phyloP scores from a whole-genome alignment of 805 yeast species.

The Cyberlindnera maritima region DNA sequence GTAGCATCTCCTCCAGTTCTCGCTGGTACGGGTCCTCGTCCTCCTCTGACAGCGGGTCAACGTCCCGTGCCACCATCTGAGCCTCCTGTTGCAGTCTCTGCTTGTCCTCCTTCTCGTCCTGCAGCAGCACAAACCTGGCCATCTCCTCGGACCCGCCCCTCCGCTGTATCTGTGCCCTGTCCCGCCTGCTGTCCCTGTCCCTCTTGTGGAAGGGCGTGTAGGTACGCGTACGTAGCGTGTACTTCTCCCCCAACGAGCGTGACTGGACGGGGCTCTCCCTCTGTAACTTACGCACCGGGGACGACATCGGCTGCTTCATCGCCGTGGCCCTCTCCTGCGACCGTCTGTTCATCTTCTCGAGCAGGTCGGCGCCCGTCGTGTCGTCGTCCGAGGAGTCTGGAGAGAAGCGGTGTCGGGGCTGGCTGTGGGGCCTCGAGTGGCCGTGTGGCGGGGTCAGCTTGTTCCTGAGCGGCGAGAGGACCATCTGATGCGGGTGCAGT shows the following conservation, averaged over 20 bases:
- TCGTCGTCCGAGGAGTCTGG: constrained; percentile 3
- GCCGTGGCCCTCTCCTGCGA: constrained; percentile 1
- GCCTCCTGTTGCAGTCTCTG: constrained; percentile 13
- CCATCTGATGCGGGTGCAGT: neutral
- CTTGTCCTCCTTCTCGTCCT: constrained; percentile 9
- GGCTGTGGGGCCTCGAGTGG: neutral
- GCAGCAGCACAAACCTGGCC: constrained; percentile 18
- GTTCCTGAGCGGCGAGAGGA: constrained; percentile 1
- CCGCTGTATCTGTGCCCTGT: constrained; percentile 10
- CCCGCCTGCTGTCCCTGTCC: constrained; percentile 15
- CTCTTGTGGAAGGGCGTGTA: constrained; percentile 22
- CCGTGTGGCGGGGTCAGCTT: neutral
- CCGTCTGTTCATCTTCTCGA: constrained; percentile 8
- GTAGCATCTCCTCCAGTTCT: constrained; percentile 17
- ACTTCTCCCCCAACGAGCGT: constrained; percentile 17
- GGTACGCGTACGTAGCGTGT: constrained; percentile 20
- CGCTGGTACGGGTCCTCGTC: constrained; percentile 16
- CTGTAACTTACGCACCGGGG: constrained; percentile 6
- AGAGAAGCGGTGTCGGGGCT: neutral
- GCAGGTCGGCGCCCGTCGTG: constrained; percentile 1
- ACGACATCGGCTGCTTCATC: constrained; percentile 16
- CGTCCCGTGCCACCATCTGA: constrained; percentile 4
- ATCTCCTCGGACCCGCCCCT: constrained; percentile 25
- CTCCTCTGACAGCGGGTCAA: constrained; percentile 11
- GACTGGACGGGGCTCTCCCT: constrained; percentile 6